Conservation (phyloP, 1,284 basidiomycete species). For the Irpex sp. region DNA sequence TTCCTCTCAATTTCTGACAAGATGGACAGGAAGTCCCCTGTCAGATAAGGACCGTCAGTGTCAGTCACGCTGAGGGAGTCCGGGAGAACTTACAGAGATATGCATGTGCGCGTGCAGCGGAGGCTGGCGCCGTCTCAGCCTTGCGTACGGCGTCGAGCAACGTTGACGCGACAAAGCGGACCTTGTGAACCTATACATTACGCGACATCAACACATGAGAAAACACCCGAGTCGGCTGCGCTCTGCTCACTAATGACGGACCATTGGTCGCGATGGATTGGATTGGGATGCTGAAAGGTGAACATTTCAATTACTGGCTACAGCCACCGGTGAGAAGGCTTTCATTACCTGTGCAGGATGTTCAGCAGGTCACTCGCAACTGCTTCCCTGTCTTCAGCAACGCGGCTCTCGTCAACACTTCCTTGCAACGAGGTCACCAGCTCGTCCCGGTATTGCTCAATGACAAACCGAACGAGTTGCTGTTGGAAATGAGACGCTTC, state of each 20-base stretch:
- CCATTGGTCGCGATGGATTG: constrained; percentile 89
- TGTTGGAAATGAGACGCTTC: constrained; percentile 28
- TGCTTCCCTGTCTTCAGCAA: constrained; percentile 68
- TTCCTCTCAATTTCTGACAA: constrained; percentile 85
- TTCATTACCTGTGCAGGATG: constrained; percentile 68
- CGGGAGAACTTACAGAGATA: constrained; percentile 62
- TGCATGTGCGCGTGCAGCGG: constrained; percentile 74
- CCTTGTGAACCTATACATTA: constrained; percentile 67
- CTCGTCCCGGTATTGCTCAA: constrained; percentile 85
- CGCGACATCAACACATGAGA: constrained; percentile 15
- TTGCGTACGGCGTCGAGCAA: constrained; percentile 82
- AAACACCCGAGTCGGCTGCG: background rate
- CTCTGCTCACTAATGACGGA: constrained; percentile 60
- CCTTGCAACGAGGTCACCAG: constrained; percentile 66
- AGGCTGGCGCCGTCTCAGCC: constrained; percentile 70
- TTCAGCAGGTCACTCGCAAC: constrained; percentile 79
- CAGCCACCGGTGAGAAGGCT: constrained; percentile 13
- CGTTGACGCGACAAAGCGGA: constrained; percentile 85
- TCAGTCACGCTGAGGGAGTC: constrained; percentile 7
- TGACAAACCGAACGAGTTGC: constrained; percentile 89
- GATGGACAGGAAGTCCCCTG: constrained; percentile 88
- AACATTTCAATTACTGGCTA: constrained; percentile 2
- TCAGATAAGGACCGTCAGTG: background rate
- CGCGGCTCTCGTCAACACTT: constrained; percentile 56
- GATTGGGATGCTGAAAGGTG: constrained; percentile 68